Conservation (phyloP, 1,284 basidiomycete species). For the Ustilago hordei region DNA sequence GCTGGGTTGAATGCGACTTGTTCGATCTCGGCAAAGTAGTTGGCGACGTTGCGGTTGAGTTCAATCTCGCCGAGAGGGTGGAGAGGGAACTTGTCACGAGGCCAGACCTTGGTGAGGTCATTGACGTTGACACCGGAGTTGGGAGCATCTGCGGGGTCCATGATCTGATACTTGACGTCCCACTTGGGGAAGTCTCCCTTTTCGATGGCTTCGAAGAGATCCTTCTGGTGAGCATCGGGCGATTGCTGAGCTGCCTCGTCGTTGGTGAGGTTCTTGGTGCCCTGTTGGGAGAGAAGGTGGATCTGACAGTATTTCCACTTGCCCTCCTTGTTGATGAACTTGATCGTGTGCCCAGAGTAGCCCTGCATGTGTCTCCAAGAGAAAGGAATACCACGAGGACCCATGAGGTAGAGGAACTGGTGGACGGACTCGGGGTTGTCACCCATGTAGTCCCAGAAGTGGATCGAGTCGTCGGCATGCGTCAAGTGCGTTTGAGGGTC, state of each 20-base stretch:
- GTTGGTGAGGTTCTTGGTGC: conserved; percentile 43
- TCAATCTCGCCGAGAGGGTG: conserved; percentile 58
- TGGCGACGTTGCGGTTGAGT: conserved; percentile 58
- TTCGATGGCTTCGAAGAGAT: conserved; percentile 64
- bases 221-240: conserved; percentile 56
- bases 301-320: conserved; percentile 59
- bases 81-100: conserved; percentile 53
- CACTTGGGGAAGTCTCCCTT: conserved; percentile 63
- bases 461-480: conserved; percentile 42
- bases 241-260: conserved; percentile 46
- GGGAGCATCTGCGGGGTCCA: conserved; percentile 46
- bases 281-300: conserved; percentile 56
- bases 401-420: conserved; percentile 57
- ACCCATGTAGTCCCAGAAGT: conserved; percentile 57
- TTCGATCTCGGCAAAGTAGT: conserved; percentile 65
- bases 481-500: conserved; percentile 52
- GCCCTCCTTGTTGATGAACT: conserved; percentile 57
- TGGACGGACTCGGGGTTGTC: conserved; percentile 49
- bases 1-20: conserved; percentile 59
- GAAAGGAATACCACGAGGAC: conserved; percentile 51
- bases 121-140: conserved; percentile 49
- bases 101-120: conserved; percentile 60
- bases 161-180: conserved; percentile 61
- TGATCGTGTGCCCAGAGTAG: conserved; percentile 59
- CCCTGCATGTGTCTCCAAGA: conserved; percentile 51